Conservation (phyloP, 345 rosid species). For the Cochlearia excelsa region DNA sequence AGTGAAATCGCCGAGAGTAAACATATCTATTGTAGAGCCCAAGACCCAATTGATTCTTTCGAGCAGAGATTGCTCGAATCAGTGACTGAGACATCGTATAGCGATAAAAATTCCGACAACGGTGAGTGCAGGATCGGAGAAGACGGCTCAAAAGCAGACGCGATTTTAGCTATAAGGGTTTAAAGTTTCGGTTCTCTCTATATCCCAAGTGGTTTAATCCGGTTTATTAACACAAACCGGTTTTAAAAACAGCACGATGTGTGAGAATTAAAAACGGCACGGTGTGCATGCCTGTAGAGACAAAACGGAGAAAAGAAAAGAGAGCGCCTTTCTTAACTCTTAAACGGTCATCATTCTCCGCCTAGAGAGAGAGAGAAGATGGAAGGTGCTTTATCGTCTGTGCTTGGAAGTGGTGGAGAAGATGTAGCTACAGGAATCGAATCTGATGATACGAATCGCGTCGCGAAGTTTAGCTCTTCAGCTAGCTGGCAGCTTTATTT, state of each 20-base stretch:
- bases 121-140: too few relatives aligned
- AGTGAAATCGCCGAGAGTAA: not conserved
- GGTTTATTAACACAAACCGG: not conserved
- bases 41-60: conserved; percentile 26
- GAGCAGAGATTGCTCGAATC: conserved; percentile 33
- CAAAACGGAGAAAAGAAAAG: too few relatives aligned
- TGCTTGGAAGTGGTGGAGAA: conserved; percentile 5
- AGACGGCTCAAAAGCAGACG: too few relatives aligned
- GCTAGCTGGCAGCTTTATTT: conserved; percentile 75
- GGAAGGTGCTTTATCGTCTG: conserved; percentile 47
- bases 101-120: not conserved
- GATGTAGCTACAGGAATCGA: conserved; percentile 14
- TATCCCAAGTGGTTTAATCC: too few relatives aligned
- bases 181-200: too few relatives aligned
- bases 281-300: not conserved
- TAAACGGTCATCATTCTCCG: too few relatives aligned
- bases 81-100: conserved; percentile 34
- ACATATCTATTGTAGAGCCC: conserved; percentile 11
- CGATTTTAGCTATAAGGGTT: not conserved
- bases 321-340: too few relatives aligned
- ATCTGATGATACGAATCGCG: conserved; percentile 37
- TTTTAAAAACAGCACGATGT: conserved; percentile 3
- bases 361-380: conserved; percentile 19
- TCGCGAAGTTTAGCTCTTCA: conserved; percentile 57
- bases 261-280: not conserved